Base-by-base conservation (phyloP, 2,329 filamentous ascomycete genomes). In the Colletotrichum lini region DNA sequence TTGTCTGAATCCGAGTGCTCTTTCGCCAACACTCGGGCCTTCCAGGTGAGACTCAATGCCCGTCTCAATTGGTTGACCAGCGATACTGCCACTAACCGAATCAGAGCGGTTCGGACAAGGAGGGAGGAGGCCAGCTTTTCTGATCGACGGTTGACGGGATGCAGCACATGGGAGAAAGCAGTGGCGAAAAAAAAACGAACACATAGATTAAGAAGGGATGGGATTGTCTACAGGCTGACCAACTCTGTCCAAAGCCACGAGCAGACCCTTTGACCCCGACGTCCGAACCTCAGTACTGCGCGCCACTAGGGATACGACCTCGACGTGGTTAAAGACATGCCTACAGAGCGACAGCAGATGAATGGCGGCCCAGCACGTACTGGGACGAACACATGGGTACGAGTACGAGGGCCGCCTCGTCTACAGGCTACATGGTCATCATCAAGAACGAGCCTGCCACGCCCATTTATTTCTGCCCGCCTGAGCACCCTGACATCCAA, bases 141-240 rank as follows among this genome's bases (percentile, higher is more conserved):
- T 3, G 3, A 18, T 50, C 50, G 13, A 61, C n/a, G 45, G n/a
- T 9, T 26, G 18, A 49, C 8, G 45, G 58, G 45, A 16, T n/a
- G 45, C 18, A 40, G 44, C 26, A 61, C 45, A 26, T 61, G 59
- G 45, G 13, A 61, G 58, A 21, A 40, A 61, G 45, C n/a, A 50
- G 21, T 15, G 44, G 7, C 44, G n/a, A 21, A 38, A 15, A 15
- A 47, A 23, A 18, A 35, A 9, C 8, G 35, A 38, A 38, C 2
- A 10, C 35, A 38, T 10, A 38, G 8, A 38, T 38, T 38, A 10
- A n/a, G 18, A 49, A 23, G 18, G 4, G 58, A 40, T 38, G 15
- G 44, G 26, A 35, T n/a, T 61, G 58, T 23, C 50, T 38, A 13
- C 8, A 38, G 30, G 35, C 44, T 26, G 50, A 60, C 23, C n/a